phyloP scores from a whole-genome alignment of 2,329 filamentous ascomycete genomes.

The Botrytis paeoniae region DNA sequence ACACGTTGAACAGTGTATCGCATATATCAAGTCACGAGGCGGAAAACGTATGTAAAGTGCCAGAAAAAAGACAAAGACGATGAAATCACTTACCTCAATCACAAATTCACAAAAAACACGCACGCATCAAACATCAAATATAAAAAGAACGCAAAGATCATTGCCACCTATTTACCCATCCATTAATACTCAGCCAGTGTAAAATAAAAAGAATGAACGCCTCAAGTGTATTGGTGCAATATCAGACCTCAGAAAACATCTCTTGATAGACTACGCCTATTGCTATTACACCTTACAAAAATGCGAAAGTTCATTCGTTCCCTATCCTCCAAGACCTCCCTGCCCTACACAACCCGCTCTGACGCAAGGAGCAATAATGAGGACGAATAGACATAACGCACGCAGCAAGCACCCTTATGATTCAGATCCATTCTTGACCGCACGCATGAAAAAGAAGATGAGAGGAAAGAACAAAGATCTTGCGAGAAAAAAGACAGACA shows the following conservation, averaged over 20 bases:
- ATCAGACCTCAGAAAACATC: slow-evolving; percentile 21
- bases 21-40: background rate
- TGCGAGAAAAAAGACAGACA: slow-evolving; percentile 33
- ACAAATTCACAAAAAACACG: background rate
- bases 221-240: slow-evolving; percentile 15
- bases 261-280: slow-evolving; percentile 40
- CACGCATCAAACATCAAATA: background rate
- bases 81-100: background rate
- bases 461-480: slow-evolving; percentile 35
- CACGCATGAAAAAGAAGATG: slow-evolving; percentile 33
- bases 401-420: slow-evolving; percentile 33
- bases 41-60: background rate
- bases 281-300: slow-evolving; percentile 42
- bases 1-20: background rate
- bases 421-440: slow-evolving; percentile 33
- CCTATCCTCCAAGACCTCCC: slow-evolving; percentile 33
- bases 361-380: slow-evolving; percentile 27
- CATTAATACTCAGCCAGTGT: slow-evolving; percentile 14
- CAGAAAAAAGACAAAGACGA: background rate
- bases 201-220: slow-evolving; percentile 17
- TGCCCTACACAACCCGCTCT: slow-evolving; percentile 25
- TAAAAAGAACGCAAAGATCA: background rate
- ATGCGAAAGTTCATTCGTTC: slow-evolving; percentile 31
- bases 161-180: slow-evolving; percentile 12
- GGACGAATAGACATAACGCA: slow-evolving; percentile 25